Percentiles rank a stretch among this genome's conserved stretches.
Evolutionary conservation across 2,329 filamentous ascomycete genomes (phyloP).

Genomic region (Trichoderma sp.): DNA sequence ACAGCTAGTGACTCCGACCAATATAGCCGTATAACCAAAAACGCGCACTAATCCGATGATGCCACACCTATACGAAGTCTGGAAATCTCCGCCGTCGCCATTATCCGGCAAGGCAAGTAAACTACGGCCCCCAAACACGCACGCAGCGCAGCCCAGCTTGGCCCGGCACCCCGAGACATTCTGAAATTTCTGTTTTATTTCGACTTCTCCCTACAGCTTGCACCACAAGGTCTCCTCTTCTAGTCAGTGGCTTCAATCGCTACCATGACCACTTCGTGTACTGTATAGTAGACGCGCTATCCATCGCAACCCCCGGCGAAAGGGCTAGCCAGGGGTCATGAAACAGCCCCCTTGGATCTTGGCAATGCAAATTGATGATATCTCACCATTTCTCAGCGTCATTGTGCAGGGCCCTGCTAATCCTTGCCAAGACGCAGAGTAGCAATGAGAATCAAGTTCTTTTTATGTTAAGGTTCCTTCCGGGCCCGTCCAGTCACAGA

Average conservation of each 20-base stretch:
- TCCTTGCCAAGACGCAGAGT: background rate
- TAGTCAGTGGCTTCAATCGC: background rate
- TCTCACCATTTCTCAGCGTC: background rate
- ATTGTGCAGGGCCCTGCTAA: constrained; percentile 2
- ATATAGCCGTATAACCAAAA: background rate
- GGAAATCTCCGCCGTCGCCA: background rate
- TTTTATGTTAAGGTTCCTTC: background rate
- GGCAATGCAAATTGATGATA: constrained; percentile 18
- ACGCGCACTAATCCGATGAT: background rate
- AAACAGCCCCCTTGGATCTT: constrained; percentile 20
- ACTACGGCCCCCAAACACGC: background rate
- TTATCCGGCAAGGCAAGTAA: background rate
- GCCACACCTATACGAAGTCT: background rate
- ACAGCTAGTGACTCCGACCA: background rate
- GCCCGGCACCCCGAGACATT: background rate
- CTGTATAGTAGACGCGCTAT: background rate
- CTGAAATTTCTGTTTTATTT: background rate
- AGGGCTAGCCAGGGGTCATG: constrained; percentile 20
- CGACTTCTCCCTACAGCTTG: background rate
- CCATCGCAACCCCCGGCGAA: background rate
- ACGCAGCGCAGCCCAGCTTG: background rate
- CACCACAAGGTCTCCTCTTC: background rate
- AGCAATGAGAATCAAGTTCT: background rate
- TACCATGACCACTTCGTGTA: background rate
- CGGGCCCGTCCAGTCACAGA: background rate